phyloP scores from a whole-genome alignment of 108 stramenopile genomes.

The Discostella stelligeroides region DNA sequence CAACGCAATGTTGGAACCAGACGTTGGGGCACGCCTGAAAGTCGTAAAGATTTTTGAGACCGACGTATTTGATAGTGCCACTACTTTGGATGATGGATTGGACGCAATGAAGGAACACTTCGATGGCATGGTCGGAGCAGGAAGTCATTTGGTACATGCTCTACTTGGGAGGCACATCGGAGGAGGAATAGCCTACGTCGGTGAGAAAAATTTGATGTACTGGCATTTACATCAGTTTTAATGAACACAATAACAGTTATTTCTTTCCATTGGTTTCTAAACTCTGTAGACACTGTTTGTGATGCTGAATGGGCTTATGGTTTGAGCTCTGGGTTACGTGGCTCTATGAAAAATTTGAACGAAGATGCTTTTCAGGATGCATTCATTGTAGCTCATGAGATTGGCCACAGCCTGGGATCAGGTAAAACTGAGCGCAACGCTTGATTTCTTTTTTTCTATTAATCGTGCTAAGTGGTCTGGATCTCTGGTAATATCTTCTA shows the following conservation, averaged over 20 bases:
- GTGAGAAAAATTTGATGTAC: too few species aligned
- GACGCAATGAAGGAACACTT: constrained; percentile 10
- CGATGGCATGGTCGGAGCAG: not conserved
- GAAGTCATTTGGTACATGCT: constrained; percentile 15
- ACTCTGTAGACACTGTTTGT: constrained; percentile 26
- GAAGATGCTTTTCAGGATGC: constrained; percentile 24
- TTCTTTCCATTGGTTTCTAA: too few species aligned
- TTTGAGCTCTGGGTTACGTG: constrained; percentile 24
- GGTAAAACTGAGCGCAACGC: constrained; percentile 6
- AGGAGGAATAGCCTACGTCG: constrained; percentile 31
- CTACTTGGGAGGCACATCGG: constrained; percentile 25
- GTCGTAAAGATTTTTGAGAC: constrained; percentile 24
- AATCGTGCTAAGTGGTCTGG: too few species aligned
- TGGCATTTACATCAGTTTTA: too few species aligned
- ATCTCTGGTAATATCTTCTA: too few species aligned
- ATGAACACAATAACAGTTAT: too few species aligned
- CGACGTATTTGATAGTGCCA: not conserved
- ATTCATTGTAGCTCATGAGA: constrained; percentile 26
- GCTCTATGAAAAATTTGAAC: constrained; percentile 15
- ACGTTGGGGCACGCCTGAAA: constrained; percentile 39
- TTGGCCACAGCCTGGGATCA: constrained; percentile 27
- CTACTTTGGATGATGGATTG: constrained; percentile 11
- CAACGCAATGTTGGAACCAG: constrained; percentile 38
- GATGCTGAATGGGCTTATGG: constrained; percentile 17
- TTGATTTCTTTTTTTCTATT: too few species aligned